Evolutionary conservation across 441 rosid genomes (phyloP).

Genomic region (Adansonia grandidieri): DNA sequence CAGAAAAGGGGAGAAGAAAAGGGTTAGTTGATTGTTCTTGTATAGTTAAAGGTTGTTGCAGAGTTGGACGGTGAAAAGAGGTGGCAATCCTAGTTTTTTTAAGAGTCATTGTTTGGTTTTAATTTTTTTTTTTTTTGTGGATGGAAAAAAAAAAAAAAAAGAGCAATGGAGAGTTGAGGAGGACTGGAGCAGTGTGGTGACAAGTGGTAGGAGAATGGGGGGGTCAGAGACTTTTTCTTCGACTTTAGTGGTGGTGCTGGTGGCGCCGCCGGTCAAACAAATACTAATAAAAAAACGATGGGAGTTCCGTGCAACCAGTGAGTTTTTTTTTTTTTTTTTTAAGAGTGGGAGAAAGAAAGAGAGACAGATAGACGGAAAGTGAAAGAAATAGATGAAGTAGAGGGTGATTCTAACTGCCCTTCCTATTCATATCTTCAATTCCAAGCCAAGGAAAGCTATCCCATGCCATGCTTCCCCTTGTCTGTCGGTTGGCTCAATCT

Average conservation of each 20-base stretch:
- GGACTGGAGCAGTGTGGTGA: constrained; percentile 38
- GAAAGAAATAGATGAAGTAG: constrained; percentile 18
- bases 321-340: background rate
- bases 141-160: constrained; percentile 28
- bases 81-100: constrained; percentile 56
- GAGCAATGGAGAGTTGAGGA: constrained; percentile 9
- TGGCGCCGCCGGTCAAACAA: constrained; percentile 51
- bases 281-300: constrained; percentile 21
- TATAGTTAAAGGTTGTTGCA: constrained; percentile 47
- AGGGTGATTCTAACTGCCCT: constrained; percentile 53
- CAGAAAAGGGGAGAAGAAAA: constrained; percentile 24
- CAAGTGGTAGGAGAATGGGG: constrained; percentile 53
- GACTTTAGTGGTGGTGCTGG: constrained; percentile 33
- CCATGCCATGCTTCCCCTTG: constrained; percentile 50
- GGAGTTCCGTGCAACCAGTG: constrained; percentile 33
- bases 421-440: constrained; percentile 65
- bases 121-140: constrained; percentile 4
- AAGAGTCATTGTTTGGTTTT: constrained; percentile 38
- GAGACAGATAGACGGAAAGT: constrained; percentile 16
- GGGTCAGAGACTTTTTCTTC: constrained; percentile 54
- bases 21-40: constrained; percentile 39
- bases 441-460: constrained; percentile 49
- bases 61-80: constrained; percentile 48
- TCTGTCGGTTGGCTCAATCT: constrained; percentile 57
- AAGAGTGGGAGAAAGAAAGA: constrained; percentile 15